Evolutionary conservation across 306 rosid species (phyloP).

Genomic region (Hippophae tibetana): DNA sequence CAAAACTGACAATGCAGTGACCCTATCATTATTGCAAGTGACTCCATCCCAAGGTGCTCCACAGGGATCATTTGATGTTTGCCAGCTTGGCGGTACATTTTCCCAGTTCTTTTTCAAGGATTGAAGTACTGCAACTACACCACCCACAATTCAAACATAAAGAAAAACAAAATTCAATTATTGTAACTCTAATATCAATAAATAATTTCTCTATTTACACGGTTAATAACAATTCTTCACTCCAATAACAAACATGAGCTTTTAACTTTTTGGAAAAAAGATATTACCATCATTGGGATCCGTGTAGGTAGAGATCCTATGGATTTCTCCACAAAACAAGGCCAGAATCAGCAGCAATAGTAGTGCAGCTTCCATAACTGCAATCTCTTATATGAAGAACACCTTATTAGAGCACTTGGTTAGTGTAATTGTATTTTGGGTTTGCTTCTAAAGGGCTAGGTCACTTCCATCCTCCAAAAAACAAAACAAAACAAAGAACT

Average conservation of each 20-base stretch:
- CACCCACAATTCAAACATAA: neutral
- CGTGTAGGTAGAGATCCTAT: slow-evolving; percentile 32
- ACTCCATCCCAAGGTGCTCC: slow-evolving; percentile 77
- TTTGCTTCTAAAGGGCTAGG: no score
- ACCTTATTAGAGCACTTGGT: no score
- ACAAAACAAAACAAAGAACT: no score
- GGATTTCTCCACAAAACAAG: slow-evolving; percentile 31
- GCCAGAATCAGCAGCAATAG: slow-evolving; percentile 33
- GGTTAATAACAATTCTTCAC: no score
- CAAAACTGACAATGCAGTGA: slow-evolving; percentile 46
- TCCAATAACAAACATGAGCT: neutral
- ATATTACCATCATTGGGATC: slow-evolving; percentile 44
- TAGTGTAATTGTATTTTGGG: no score
- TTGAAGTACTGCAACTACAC: slow-evolving; percentile 43
- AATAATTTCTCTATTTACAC: no score
- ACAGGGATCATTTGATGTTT: slow-evolving; percentile 56
- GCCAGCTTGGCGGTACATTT: slow-evolving; percentile 69
- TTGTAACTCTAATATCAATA: no score
- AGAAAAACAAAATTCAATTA: neutral
- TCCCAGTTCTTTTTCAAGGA: slow-evolving; percentile 50
- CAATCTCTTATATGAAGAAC: neutral
- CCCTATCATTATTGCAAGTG: slow-evolving; percentile 56
- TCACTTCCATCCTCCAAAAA: no score
- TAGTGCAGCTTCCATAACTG: slow-evolving; percentile 17
- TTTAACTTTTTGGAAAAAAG: slow-evolving; percentile 12